phyloP scores from a whole-genome alignment of 495 filamentous ascomycete genomes.

The Aspergillus wentii region DNA sequence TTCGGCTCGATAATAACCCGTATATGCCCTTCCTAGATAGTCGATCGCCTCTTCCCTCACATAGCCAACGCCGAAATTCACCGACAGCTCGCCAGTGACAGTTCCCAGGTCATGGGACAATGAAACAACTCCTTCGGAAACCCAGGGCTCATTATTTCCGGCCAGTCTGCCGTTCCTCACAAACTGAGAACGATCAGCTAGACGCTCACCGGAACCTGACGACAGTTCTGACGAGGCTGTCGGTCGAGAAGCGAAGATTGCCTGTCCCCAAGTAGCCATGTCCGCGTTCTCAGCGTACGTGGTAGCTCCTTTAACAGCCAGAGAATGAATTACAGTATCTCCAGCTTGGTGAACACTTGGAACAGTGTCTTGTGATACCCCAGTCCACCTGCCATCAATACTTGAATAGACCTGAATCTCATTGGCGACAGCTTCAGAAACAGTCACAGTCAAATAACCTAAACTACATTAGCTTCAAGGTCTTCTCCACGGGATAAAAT shows the following conservation, averaged over 20 bases:
- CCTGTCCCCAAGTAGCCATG: conserved; percentile 43
- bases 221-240: conserved; percentile 23
- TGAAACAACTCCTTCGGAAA: conserved; percentile 25
- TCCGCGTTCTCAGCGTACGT: conserved; percentile 35
- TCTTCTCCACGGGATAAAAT: background rate
- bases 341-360: conserved; percentile 20
- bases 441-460: conserved; percentile 65
- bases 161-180: conserved; percentile 16
- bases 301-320: conserved; percentile 30
- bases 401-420: conserved; percentile 43
- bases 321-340: conserved; percentile 21
- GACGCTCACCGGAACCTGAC: conserved; percentile 18
- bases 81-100: conserved; percentile 20
- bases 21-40: conserved; percentile 41
- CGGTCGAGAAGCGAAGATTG: conserved; percentile 24
- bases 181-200: conserved; percentile 20
- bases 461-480: conserved; percentile 10
- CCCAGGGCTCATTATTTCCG: conserved; percentile 17
- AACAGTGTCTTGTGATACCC: conserved; percentile 22
- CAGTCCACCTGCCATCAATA: conserved; percentile 49
- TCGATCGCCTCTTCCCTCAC: conserved; percentile 41
- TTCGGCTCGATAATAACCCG: conserved; percentile 37
- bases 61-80: conserved; percentile 46
- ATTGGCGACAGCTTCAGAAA: conserved; percentile 22
- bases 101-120: conserved; percentile 40